Evolutionary conservation across 2,329 filamentous ascomycete species (phyloP).

Genomic region (Ustulina deusta): DNA sequence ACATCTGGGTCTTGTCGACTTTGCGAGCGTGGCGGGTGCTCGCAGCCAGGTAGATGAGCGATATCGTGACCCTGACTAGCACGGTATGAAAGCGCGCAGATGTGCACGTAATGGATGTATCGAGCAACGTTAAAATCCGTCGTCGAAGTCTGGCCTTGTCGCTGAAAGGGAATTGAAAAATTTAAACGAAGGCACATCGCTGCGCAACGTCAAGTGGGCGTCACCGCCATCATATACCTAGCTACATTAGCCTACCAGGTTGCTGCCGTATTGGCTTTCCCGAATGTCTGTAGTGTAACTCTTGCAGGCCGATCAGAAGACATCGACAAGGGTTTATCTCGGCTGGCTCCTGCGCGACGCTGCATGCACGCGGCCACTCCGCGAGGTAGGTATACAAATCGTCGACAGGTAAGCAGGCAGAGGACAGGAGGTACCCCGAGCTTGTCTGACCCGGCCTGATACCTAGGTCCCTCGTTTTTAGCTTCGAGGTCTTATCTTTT

Average conservation of each 20-base stretch:
- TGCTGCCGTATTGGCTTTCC: conserved; percentile 16
- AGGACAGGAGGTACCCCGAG: too few species aligned
- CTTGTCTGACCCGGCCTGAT: too few species aligned
- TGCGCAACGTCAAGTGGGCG: conserved; percentile 26
- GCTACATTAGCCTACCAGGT: conserved; percentile 15
- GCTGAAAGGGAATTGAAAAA: conserved; percentile 9
- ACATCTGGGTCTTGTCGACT: conserved; percentile 17
- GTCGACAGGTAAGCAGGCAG: background rate
- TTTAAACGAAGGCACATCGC: conserved; percentile 3
- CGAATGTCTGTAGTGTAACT: conserved; percentile 8
- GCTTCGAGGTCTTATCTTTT: conserved; percentile 29
- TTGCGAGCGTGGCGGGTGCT: background rate
- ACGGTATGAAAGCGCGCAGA: background rate
- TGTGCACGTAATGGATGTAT: background rate
- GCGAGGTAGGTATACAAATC: background rate
- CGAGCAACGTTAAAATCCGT: background rate
- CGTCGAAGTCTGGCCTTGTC: conserved; percentile 1
- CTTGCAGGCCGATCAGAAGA: conserved; percentile 27
- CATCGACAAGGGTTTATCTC: conserved; percentile 30
- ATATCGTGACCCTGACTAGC: conserved; percentile 1
- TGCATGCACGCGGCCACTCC: conserved; percentile 12
- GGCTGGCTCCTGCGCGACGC: conserved; percentile 13
- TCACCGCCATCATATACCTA: conserved; percentile 32
- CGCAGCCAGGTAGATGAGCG: background rate
- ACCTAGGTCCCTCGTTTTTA: too few species aligned